Conservation (phyloP, 441 rosid genomes). For the Populus hybrid region DNA sequence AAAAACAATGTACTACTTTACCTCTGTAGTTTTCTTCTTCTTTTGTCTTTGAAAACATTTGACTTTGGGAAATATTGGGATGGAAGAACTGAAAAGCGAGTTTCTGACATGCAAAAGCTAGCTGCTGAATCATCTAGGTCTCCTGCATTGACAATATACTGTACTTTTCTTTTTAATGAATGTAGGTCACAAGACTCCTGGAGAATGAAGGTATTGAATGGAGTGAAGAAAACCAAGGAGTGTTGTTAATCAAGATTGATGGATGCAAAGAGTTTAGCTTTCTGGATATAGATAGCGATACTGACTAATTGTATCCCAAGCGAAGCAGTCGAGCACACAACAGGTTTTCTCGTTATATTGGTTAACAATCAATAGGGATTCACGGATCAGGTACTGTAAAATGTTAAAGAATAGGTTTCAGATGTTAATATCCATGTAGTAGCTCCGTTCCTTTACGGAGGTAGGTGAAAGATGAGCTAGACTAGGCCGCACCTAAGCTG, state of each 20-base stretch:
- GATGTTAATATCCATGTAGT: slow-evolving; percentile 12
- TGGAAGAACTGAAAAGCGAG: background rate
- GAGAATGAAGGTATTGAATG: slow-evolving; percentile 58
- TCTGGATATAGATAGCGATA: slow-evolving; percentile 58
- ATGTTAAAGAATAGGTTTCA: background rate
- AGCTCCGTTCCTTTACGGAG: background rate
- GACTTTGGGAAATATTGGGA: background rate
- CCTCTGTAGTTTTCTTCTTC: background rate
- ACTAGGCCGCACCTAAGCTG: background rate
- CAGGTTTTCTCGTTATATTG: background rate
- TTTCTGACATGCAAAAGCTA: background rate
- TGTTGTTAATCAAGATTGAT: slow-evolving; percentile 57
- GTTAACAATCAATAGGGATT: background rate
- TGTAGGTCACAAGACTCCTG: slow-evolving; percentile 59
- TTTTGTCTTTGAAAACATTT: background rate
- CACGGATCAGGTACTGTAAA: background rate
- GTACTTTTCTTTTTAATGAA: slow-evolving; percentile 7
- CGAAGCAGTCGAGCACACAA: background rate
- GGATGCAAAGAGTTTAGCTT: slow-evolving; percentile 64
- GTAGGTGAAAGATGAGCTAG: slow-evolving; percentile 8
- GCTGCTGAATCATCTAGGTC: background rate
- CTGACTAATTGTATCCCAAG: slow-evolving; percentile 27
- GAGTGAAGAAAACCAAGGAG: slow-evolving; percentile 77
- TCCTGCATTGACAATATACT: background rate
- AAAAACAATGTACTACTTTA: background rate